A percentile compares a stretch with the other conserved stretches of the same genome.
phyloP scores from a whole-genome alignment of 768 basidiomycete genomes.

The Boletus sp. region DNA sequence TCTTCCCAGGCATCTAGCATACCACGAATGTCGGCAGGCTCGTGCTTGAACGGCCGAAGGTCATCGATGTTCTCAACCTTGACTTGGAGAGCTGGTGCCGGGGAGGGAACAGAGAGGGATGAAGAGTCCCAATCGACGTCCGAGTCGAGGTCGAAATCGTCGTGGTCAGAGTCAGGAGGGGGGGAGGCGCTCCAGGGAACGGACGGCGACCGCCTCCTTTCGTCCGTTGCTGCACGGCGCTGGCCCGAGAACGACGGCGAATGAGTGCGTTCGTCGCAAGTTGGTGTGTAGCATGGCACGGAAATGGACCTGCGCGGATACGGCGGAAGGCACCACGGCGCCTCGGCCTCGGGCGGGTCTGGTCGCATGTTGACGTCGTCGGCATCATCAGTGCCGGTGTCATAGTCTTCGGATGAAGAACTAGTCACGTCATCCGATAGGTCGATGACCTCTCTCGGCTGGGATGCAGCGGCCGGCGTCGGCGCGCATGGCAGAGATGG shows the following conservation, averaged over 20 bases:
- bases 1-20: conserved; percentile 73
- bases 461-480: conserved; percentile 10
- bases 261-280: conserved; percentile 35
- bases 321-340: conserved; percentile 51
- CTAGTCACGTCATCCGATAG: conserved; percentile 37
- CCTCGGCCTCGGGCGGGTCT: conserved; percentile 36
- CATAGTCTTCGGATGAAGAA: conserved; percentile 41
- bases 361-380: conserved; percentile 21
- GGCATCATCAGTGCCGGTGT: conserved; percentile 19
- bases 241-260: conserved; percentile 27
- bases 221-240: conserved; percentile 17
- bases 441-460: conserved; percentile 36
- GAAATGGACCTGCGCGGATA: conserved; percentile 59
- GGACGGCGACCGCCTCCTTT: conserved; percentile 57
- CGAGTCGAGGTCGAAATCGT: conserved; percentile 51
- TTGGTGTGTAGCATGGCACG: conserved; percentile 55
- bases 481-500: conserved; percentile 30
- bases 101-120: conserved; percentile 23
- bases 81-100: conserved; percentile 14
- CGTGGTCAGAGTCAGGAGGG: conserved; percentile 61
- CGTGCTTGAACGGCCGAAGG: conserved; percentile 48
- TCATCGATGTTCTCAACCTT: conserved; percentile 29
- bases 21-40: conserved; percentile 59
- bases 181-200: conserved; percentile 61
- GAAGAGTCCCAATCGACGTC: conserved; percentile 65